Evolutionary conservation across 1,284 basidiomycete species (phyloP), one percentile per base, ranked within the genome.

Genomic region (Malassezia arunalokei): DNA sequence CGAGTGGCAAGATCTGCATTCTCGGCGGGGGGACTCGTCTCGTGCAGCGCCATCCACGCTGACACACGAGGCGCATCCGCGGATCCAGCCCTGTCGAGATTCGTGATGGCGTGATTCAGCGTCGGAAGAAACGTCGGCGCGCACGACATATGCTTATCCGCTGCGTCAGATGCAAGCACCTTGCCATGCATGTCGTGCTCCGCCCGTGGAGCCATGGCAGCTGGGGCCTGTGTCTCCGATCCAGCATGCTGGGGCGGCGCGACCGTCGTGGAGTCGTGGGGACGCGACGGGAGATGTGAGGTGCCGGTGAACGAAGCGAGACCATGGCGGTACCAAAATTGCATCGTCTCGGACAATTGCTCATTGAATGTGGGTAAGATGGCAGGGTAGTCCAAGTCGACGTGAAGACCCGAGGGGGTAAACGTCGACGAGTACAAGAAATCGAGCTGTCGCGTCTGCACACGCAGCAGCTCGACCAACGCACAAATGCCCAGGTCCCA

Each of bases 371-470:
- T 82, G 71, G 84, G 84, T 73, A 88, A 83, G 50, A 87, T 78
- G 32, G 86, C 75, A 54, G 86, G 76, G 75, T 90, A 95, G 73
- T 96, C 88, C 58, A 84, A 83, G 68, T 90, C 83, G n/a, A 80
- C 78, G 53, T 89, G 84, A 41, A 96, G 75, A 2, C 90, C 91
- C 1, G 87, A 90, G 0, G 83, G 77, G 8, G 86, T 81, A 30
- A 80, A 82, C 5, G 83, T 88, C 12, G 83, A 83, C 6, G 87
- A 86, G 74, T 94, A 92, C 42, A 95, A 77, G 55, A 90, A 81
- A 71, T 95, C 91, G 31, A 95, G 79, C 63, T 86, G 85, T 40
- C 91, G 80, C 39, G 87, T 87, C 57, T 77, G 65, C 39, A 71
- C 59, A 12, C 68, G 63, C 39, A 65, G 59, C 32, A 56, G 57